Percentiles rank a stretch among this genome's conserved stretches.
Conservation (phyloP, 306 rosid species). For the Sindora glabra region DNA sequence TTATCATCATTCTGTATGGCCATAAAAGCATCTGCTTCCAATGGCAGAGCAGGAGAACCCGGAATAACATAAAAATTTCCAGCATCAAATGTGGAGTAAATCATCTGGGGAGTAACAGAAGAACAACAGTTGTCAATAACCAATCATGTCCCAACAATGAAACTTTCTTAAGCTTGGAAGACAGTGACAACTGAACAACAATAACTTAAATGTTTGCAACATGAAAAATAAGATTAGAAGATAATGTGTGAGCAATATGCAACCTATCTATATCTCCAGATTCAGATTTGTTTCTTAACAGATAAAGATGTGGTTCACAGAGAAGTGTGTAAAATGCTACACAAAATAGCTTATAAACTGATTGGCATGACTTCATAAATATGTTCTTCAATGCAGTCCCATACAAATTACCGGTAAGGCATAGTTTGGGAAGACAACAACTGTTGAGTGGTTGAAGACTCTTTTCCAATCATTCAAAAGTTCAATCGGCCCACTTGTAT, state of each 20-base stretch:
- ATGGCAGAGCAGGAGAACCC: slow-evolving; percentile 65
- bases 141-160: slow-evolving; percentile 1
- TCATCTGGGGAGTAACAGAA: slow-evolving; percentile 54
- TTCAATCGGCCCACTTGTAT: slow-evolving; percentile 38
- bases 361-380: neutral
- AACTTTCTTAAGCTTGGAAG: neutral
- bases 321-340: neutral
- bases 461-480: slow-evolving; percentile 83
- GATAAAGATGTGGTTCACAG: slow-evolving; percentile 1
- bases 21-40: slow-evolving; percentile 54
- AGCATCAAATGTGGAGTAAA: slow-evolving; percentile 71
- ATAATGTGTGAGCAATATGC: too few relatives aligned
- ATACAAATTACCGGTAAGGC: slow-evolving; percentile 71
- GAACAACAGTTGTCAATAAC: slow-evolving; percentile 11
- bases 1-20: slow-evolving; percentile 36
- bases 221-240: too few relatives aligned
- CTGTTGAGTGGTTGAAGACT: slow-evolving; percentile 82
- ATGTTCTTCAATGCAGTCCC: too few relatives aligned
- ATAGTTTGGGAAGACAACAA: slow-evolving; percentile 89
- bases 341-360: neutral
- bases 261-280: neutral
- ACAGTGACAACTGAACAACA: too few relatives aligned
- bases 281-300: neutral
- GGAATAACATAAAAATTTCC: slow-evolving; percentile 91
- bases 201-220: too few relatives aligned